Evolutionary conservation across 1,284 basidiomycete genomes (phyloP).

Genomic region (Abortiporus biennis): DNA sequence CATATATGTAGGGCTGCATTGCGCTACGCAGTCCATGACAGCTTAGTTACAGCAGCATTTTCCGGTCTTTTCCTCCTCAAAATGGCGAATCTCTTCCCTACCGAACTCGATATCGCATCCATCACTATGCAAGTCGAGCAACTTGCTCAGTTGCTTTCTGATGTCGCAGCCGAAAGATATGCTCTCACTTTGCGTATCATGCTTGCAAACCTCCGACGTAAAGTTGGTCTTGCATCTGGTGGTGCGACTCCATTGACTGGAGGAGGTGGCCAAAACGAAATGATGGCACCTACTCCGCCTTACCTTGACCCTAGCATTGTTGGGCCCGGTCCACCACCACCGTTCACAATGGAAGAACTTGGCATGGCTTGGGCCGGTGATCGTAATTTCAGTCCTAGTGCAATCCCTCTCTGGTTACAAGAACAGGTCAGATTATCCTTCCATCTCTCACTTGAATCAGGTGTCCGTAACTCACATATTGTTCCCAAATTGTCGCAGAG

Average conservation of each 20-base stretch:
- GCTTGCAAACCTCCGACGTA: slow-evolving; percentile 83
- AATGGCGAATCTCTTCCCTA: slow-evolving; percentile 82
- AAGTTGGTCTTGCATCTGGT: slow-evolving; percentile 66
- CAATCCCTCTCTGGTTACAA: slow-evolving; percentile 77
- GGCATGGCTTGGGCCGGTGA: slow-evolving; percentile 75
- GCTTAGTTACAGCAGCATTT: slow-evolving; percentile 87
- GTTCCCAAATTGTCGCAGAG: too few relatives aligned
- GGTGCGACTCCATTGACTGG: slow-evolving; percentile 36
- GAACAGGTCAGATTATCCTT: slow-evolving; percentile 51
- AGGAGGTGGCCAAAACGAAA: too few relatives aligned
- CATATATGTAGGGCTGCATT: slow-evolving; percentile 61
- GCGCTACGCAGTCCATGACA: slow-evolving; percentile 89
- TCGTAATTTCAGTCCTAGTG: slow-evolving; percentile 63
- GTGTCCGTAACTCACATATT: too few relatives aligned
- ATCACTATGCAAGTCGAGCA: slow-evolving; percentile 81
- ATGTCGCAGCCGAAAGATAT: slow-evolving; percentile 88
- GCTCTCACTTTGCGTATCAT: slow-evolving; percentile 86
- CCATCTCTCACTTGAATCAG: not conserved
- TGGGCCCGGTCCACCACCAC: slow-evolving; percentile 42
- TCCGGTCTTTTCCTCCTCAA: slow-evolving; percentile 90
- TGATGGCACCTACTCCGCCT: slow-evolving; percentile 35
- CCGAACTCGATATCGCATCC: slow-evolving; percentile 68
- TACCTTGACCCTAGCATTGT: slow-evolving; percentile 49
- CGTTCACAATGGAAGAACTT: slow-evolving; percentile 77
- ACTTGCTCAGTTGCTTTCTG: slow-evolving; percentile 74